Evolutionary conservation across 805 yeast genomes (phyloP), one percentile per base, ranked within the genome.

Genomic region (Saccharomycopsis capsularis): DNA sequence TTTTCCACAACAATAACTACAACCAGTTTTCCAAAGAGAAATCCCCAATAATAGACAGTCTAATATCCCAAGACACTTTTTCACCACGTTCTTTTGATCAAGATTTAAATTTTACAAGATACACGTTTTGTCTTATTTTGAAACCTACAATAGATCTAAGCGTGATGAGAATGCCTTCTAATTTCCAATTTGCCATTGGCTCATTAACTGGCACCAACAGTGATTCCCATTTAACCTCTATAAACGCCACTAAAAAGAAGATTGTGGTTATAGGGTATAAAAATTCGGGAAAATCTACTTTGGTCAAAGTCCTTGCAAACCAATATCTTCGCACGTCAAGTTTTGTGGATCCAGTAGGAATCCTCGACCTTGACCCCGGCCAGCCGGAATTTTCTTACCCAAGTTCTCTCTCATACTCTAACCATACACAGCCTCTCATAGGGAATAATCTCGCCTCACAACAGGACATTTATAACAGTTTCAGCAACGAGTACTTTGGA

Each of bases 351-450:
- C 56, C 63, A 1, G 64, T 74, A 13, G 66, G 69, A 2, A 65
- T 74, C 11, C 49, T 78, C 41, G 82, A 78, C 53, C 56, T 78
- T 4, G 84, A 78, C 55, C 81, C 82, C 2, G 81, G 79, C 0
- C 81, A 77, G 52, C 68, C 79, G 1, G 81, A 75, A 52, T 70
- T 68, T 45, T 72, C 79, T 2, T 54, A 52, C 7, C 79, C 81
- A 0, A 72, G 69, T 38, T 68, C 74, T 43, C 58, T 78, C 6
- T 73, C 81, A 0, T 56, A 76, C 13, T 62, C 75, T 0, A 46
- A 40, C 3, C 62, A 62, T 34, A 30, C 44, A 0, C n/a, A 27
- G 3, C 68, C 69, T 0, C 42, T 58, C 3, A 56, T 60, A 39
- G 72, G 71, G 0, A 39, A 32, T 19, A 18, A 24, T 21, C 22